Evolutionary conservation across 495 filamentous ascomycete genomes (phyloP).

Genomic region (Bryoglossum gracile): DNA sequence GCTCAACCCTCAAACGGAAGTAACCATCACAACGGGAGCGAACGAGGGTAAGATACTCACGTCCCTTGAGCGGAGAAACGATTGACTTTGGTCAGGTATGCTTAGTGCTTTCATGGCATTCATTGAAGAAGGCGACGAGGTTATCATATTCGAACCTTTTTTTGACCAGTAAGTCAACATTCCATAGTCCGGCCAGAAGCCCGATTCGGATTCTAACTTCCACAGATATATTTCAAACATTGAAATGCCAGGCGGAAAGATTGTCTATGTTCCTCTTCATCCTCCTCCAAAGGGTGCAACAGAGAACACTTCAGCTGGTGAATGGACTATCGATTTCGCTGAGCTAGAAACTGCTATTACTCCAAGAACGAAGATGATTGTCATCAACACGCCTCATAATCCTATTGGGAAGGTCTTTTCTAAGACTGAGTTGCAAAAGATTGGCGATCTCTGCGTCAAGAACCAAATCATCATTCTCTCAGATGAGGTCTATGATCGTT

Average conservation of each 20-base stretch:
- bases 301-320: constrained; percentile 71
- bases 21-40: constrained; percentile 91
- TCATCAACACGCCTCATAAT: constrained; percentile 82
- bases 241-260: constrained; percentile 90
- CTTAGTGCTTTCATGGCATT: constrained; percentile 97
- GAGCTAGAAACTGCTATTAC: constrained; percentile 82
- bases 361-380: constrained; percentile 87
- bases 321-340: constrained; percentile 82
- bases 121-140: constrained; percentile 88
- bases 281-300: constrained; percentile 78
- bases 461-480: constrained; percentile 92
- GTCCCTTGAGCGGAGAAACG: no score
- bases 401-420: constrained; percentile 95
- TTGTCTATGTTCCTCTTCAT: constrained; percentile 88
- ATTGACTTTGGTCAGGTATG: constrained; percentile 44
- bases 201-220: not conserved
- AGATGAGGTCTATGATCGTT: constrained; percentile 93
- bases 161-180: constrained; percentile 76
- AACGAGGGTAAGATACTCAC: constrained; percentile 85
- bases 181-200: not conserved
- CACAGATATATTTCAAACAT: constrained; percentile 88
- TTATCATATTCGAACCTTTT: constrained; percentile 97
- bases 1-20: constrained; percentile 81
- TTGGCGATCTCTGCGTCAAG: constrained; percentile 87
- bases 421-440: constrained; percentile 68